These are phyloP conservation scores for Paragyromitra xinjiangensis DNA, from an alignment of 495 filamentous ascomycete species.

Conservation along the genomic window DNA sequence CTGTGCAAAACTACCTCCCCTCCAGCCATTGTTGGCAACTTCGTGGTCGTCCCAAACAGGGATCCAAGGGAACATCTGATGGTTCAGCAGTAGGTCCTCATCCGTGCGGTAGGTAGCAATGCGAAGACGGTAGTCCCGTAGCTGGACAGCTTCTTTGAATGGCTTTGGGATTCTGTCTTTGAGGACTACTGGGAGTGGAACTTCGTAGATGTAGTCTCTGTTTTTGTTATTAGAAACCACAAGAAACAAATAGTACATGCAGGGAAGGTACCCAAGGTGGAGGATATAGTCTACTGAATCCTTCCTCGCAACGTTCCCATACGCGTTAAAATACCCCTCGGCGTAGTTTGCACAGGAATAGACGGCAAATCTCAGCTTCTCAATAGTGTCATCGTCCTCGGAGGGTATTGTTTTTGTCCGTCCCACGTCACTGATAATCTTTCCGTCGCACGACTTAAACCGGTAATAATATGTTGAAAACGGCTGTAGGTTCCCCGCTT, in stretches of 20 bases:
- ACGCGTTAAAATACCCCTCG: constrained; percentile 71
- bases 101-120: constrained; percentile 71
- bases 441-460: constrained; percentile 65
- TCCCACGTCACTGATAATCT: constrained; percentile 62
- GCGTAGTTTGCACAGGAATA: constrained; percentile 69
- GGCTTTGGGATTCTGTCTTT: constrained; percentile 65
- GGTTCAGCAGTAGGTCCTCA: constrained; percentile 66
- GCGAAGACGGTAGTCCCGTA: constrained; percentile 71
- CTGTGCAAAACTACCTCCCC: constrained; percentile 65
- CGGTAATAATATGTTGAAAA: constrained; percentile 70
- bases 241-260: background rate
- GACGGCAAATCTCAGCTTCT: constrained; percentile 64
- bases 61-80: constrained; percentile 72
- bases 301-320: constrained; percentile 71
- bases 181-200: constrained; percentile 27
- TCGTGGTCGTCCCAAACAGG: constrained; percentile 77
- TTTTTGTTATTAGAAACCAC: constrained; percentile 18
- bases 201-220: constrained; percentile 73
- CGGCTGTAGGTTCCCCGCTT: constrained; percentile 67
- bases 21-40: constrained; percentile 71
- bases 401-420: constrained; percentile 66
- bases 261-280: constrained; percentile 32
- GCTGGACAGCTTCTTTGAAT: constrained; percentile 62
- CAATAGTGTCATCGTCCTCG: constrained; percentile 59
- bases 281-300: constrained; percentile 72